Evolutionary conservation across 2,329 filamentous ascomycete species (phyloP), one percentile per base, ranked within the genome.

Genomic region (Colletotrichum sojae): DNA sequence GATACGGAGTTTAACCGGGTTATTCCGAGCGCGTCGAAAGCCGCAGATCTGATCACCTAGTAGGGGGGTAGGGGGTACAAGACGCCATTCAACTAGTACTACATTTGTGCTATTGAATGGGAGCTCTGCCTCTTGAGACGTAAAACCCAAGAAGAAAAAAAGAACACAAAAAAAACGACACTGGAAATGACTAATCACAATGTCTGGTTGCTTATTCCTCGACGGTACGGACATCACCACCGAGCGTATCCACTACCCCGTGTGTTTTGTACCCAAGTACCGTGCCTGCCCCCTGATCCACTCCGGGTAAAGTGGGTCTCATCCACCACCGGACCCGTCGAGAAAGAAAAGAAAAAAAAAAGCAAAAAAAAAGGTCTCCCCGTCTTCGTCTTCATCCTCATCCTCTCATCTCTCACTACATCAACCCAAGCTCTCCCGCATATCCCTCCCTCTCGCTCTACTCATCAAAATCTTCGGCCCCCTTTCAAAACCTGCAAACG

Each of bases 321-420:
- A 5, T 52, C 66, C 66, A 69, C 66, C 66, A 69, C 66, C 54
- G 62, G 56, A 56, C 48, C 55, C 49, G 22, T 31, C 40, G 16
- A 58, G 40, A 43, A 36, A 57, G 57, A 64, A 64, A 52, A 66
- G 55, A 69, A 69, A 66, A 66, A 53, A 63, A 67, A 69, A 69
- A 56, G 55, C 55, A 66, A 53, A 63, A 67, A 69, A 69, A 56
- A 60, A 59, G 53, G 40, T 16, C 36, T 25, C 31, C 43, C 31
- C 51, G 20, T 56, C 63, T 43, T 60, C 63, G 54, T 65, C 61
- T 31, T 59, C 48, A 67, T 45, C 54, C 59, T 49, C 54, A 55
- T 48, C 40, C 15, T n/a, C 25, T n/a, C 20, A n/a, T 36, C 46
- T 58, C 56, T 48, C 27, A 55, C 53, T 27, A 31, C 51, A 13